Percentiles rank a stretch among this genome's conserved stretches.
phyloP scores from a whole-genome alignment of 495 filamentous ascomycete species.

The Penicillium canariense region DNA sequence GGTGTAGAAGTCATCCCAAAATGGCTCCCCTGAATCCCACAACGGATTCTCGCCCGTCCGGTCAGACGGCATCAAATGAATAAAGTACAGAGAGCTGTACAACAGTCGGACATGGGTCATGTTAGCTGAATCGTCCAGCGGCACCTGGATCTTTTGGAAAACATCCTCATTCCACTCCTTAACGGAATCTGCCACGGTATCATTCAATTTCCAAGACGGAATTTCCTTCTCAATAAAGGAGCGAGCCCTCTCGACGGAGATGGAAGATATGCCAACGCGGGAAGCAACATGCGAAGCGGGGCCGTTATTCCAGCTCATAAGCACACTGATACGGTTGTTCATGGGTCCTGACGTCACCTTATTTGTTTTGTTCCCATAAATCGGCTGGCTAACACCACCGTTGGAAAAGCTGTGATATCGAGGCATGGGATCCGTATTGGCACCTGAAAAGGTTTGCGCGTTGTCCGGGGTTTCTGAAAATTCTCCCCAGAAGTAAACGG shows the following conservation, averaged over 20 bases:
- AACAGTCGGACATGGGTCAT: slow-evolving; percentile 63
- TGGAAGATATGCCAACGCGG: slow-evolving; percentile 59
- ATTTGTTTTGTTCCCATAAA: slow-evolving; percentile 24
- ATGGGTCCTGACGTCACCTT: slow-evolving; percentile 34
- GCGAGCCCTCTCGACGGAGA: slow-evolving; percentile 24
- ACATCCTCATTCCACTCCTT: slow-evolving; percentile 62
- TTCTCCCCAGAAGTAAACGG: slow-evolving; percentile 63
- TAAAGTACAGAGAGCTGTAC: slow-evolving; percentile 69
- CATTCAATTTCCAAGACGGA: slow-evolving; percentile 46
- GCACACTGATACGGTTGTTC: slow-evolving; percentile 36
- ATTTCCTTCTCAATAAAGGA: slow-evolving; percentile 62
- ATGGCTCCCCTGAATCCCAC: slow-evolving; percentile 65
- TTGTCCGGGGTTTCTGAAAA: slow-evolving; percentile 46
- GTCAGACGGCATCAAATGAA: slow-evolving; percentile 66
- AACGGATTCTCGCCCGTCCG: slow-evolving; percentile 72
- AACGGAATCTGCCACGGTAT: slow-evolving; percentile 48
- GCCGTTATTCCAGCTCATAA: slow-evolving; percentile 33
- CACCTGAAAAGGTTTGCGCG: slow-evolving; percentile 53
- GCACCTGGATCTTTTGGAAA: slow-evolving; percentile 56
- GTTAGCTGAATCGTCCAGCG: slow-evolving; percentile 49
- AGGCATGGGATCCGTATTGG: slow-evolving; percentile 38
- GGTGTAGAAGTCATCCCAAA: slow-evolving; percentile 60
- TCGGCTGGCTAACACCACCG: slow-evolving; percentile 24
- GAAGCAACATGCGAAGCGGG: slow-evolving; percentile 45
- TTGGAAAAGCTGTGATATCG: slow-evolving; percentile 31